These are phyloP conservation scores for Solanum piurae DNA, from an alignment of 257 asterid species.

Conservation along the genomic window DNA sequence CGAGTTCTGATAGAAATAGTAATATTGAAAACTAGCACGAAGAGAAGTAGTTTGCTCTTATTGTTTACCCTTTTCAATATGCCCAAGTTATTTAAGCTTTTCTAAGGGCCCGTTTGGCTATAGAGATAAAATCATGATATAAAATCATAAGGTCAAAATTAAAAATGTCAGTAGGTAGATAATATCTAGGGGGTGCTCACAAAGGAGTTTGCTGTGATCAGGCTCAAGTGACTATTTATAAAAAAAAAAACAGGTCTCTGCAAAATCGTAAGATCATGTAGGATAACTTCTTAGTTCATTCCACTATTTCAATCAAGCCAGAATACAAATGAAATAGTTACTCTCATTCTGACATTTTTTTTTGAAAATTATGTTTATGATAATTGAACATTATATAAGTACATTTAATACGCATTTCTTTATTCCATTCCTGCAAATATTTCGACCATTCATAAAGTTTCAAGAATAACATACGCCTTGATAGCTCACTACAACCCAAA, in stretches of 20 bases:
- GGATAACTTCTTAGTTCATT: neutral
- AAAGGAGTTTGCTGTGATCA: too few species aligned
- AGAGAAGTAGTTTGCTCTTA: too few species aligned
- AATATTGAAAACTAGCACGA: too few species aligned
- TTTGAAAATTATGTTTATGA: too few species aligned
- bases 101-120: too few species aligned
- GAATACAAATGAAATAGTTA: too few species aligned
- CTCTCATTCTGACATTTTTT: neutral
- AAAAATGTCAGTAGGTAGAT: too few species aligned
- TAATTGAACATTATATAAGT: neutral
- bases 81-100: too few species aligned
- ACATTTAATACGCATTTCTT: neutral
- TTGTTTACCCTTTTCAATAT: neutral
- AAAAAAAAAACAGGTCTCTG: too few species aligned
- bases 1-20: neutral
- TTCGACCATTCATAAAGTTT: neutral
- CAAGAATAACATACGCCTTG: neutral
- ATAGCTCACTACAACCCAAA: neutral
- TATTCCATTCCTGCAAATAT: neutral
- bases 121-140: too few species aligned
- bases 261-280: too few species aligned
- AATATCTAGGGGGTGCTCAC: neutral
- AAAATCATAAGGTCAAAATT: too few species aligned
- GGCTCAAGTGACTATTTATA: neutral
- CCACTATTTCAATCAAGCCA: neutral